Evolutionary conservation across 345 rosid species (phyloP).

Genomic region (Citrus medica): DNA sequence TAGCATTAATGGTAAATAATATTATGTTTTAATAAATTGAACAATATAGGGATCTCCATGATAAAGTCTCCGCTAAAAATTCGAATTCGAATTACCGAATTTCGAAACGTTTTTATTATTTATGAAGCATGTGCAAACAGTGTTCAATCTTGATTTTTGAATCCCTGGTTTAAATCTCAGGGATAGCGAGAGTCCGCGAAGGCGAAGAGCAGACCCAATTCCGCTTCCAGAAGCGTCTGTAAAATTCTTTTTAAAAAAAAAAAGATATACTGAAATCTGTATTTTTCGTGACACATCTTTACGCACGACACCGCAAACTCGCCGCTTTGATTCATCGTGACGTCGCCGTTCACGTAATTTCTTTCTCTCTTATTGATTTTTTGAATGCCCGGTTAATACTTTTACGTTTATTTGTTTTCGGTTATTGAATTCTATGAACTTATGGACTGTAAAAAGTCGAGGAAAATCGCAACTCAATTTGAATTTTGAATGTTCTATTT

Average conservation of each 20-base stretch:
- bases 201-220: background rate
- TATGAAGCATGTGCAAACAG: background rate
- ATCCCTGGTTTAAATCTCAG: background rate
- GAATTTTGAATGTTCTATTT: background rate
- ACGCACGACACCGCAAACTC: background rate
- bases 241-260: background rate
- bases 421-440: background rate
- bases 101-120: background rate
- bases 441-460: background rate
- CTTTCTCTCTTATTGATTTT: background rate
- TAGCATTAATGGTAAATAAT: no score
- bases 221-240: background rate
- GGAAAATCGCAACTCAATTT: background rate
- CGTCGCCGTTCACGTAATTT: background rate
- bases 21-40: no score
- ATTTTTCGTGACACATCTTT: background rate
- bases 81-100: no score
- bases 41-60: no score
- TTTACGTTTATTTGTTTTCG: background rate
- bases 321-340: background rate
- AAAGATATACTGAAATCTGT: no score
- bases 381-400: background rate
- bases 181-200: background rate
- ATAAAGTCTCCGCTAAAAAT: no score
- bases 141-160: background rate